A percentile compares a stretch with the other conserved stretches of the same genome.
Evolutionary conservation across 352 stramenopile species (phyloP).

Genomic region (Discostella stelligera): DNA sequence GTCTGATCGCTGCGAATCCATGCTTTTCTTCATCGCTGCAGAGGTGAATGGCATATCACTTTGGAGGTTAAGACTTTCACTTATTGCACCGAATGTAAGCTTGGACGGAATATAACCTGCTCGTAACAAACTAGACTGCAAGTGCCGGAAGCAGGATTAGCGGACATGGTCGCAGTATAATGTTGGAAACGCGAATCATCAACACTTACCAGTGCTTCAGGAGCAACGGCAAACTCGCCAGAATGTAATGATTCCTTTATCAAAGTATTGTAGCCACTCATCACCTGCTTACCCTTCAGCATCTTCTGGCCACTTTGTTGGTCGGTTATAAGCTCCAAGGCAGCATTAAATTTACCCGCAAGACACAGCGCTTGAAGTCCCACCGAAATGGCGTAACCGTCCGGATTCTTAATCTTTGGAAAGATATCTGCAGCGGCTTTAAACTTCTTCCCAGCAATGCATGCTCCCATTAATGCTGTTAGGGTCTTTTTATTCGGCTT

Average conservation of each 20-base stretch:
- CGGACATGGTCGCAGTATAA: not conserved
- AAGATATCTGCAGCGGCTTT: constrained; percentile 72
- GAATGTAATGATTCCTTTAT: constrained; percentile 47
- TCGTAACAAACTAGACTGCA: constrained; percentile 50
- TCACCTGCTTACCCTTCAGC: constrained; percentile 71
- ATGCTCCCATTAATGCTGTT: constrained; percentile 75
- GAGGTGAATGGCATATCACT: constrained; percentile 30
- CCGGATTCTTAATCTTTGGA: constrained; percentile 69
- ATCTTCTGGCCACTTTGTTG: constrained; percentile 44
- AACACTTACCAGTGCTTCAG: constrained; percentile 51
- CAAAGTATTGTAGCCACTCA: constrained; percentile 65
- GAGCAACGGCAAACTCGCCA: constrained; percentile 52
- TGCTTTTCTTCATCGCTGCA: constrained; percentile 10
- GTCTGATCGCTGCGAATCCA: constrained; percentile 14
- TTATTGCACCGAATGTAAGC: constrained; percentile 56
- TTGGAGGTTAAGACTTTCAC: constrained; percentile 56
- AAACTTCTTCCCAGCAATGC: constrained; percentile 60
- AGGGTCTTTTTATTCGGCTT: constrained; percentile 80
- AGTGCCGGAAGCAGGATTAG: not conserved
- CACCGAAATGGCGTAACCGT: constrained; percentile 70
- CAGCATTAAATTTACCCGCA: constrained; percentile 46
- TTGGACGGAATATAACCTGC: constrained; percentile 77
- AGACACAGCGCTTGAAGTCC: constrained; percentile 63
- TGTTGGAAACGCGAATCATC: not conserved
- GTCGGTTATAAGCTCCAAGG: constrained; percentile 56